Evolutionary conservation across 1,139 yeast genomes (phyloP).

Genomic region (Magnusiomyces ingens): DNA sequence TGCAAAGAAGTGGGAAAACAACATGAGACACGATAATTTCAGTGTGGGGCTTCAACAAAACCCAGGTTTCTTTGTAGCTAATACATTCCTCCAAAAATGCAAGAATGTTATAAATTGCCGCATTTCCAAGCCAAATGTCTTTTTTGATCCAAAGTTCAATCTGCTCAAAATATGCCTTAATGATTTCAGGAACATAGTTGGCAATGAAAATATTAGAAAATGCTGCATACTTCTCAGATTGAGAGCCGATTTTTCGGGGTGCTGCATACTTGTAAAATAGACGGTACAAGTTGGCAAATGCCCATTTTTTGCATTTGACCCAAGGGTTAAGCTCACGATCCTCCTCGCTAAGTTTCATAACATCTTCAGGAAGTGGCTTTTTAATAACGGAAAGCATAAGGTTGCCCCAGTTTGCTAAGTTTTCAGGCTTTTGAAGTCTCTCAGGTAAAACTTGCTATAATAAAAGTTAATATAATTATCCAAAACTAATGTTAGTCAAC

Average conservation of each 20-base stretch:
- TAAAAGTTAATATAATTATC: background rate
- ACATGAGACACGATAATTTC: constrained; percentile 62
- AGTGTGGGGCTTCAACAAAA: constrained; percentile 60
- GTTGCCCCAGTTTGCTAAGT: constrained; percentile 65
- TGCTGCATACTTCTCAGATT: constrained; percentile 26
- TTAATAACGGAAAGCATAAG: constrained; percentile 67
- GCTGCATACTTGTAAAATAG: constrained; percentile 71
- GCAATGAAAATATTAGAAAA: constrained; percentile 31
- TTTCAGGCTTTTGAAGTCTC: constrained; percentile 53
- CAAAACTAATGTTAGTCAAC: background rate
- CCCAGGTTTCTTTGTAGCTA: constrained; percentile 64
- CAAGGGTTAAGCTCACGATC: constrained; percentile 47
- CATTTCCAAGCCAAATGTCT: constrained; percentile 61
- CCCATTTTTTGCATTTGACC: constrained; percentile 87
- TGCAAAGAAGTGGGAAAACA: constrained; percentile 71
- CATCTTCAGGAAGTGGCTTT: constrained; percentile 48
- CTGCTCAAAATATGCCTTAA: constrained; percentile 55
- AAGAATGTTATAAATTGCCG: constrained; percentile 60
- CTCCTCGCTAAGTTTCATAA: constrained; percentile 41
- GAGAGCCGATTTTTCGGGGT: constrained; percentile 24
- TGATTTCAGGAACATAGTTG: constrained; percentile 67
- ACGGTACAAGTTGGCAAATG: constrained; percentile 70
- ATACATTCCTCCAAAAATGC: constrained; percentile 67
- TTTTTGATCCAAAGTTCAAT: constrained; percentile 68
- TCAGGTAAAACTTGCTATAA: constrained; percentile 57